Evolutionary conservation across 1,139 yeast genomes (phyloP), one percentile per base, ranked within the genome.

Genomic region (Diutina ranongensis): DNA sequence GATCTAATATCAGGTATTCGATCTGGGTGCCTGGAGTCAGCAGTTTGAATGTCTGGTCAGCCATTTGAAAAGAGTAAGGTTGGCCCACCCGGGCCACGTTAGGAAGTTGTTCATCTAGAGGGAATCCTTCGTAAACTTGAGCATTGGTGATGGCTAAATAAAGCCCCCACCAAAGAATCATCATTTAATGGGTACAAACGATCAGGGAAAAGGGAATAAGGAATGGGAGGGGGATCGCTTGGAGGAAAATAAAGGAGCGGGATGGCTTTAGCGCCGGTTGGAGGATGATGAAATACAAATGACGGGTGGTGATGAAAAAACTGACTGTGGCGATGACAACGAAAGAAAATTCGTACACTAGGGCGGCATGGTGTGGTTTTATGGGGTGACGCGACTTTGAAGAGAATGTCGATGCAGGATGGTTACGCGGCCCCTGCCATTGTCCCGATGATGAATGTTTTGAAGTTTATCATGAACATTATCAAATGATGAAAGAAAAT

Each of bases 101-200:
- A 16, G 97, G 97, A 35, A 80, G 71, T 62, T 92, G 98, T 57
- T 80, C 79, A 52, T 74, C 65, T 57, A 92, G 76, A 7, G 97
- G 94, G 67, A 83, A 89, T 41, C 89, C 88, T 49, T 78, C 72
- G 51, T 75, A 74, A 40, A 68, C 60, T 41, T 35, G 44, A 22
- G 47, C 50, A n/a, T n/a, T n/a, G 28, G 28, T 25, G 28, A 10
- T 10, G 28, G 10, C 28, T 25, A 10, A 5, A 25, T 7, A 7
- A n/a, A 33, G 47, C 18, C 51, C 47, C 45, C 44, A 41, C 40
- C 49, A 28, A 27, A 52, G 46, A 45, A 51, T 46, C 45, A 49
- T 45, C 27, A 45, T 25, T 25, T n/a, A n/a, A n/a, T n/a, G n/a
- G n/a, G n/a, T n/a, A n/a, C n/a, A n/a, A n/a, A n/a, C n/a, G n/a